Base-by-base conservation (phyloP, 2,329 filamentous ascomycete genomes). In the Onygenales sp. region DNA sequence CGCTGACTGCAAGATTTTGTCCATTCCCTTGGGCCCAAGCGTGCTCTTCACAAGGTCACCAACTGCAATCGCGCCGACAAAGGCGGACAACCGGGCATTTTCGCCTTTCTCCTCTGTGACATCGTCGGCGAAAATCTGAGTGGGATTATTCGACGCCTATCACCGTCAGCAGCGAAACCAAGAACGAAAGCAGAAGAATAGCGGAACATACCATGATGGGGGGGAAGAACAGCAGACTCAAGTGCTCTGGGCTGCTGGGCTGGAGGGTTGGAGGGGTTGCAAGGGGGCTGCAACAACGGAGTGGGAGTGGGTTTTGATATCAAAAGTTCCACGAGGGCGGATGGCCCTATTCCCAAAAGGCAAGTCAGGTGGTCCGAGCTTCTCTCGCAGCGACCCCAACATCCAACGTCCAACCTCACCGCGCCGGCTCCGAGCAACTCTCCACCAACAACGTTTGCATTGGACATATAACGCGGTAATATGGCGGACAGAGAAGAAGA, bases 21-120 rank as follows among this genome's bases (percentile, higher is more conserved):
- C 93, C 91, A 97, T 97, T 63, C 93, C 93, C 77, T 97, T 97
- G 39, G 93, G 93, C 6, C 93, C 93, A 36, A 98, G 77, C 9
- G 93, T 97, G 71, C 88, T 95, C 81, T 98, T 98, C 52, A 98
- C 93, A 61, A 98, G 75, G 65, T 98, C 93, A 52, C 93, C 93
- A 46, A 98, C 93, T 53, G 93, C 93, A 67, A 98, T 98, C 69
- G 93, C 93, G 64, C 93, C 93, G 53, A 98, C 92, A 66, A 98
- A 98, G 60, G 92, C 92, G n/a, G 89, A 87, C 63, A 97, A 86
- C 81, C 92, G 89, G 66, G 93, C 92, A 87, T 97, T 97, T 78
- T 97, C 92, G 65, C 93, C 93, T 78, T 95, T 97, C 77, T 97
- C 92, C 76, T 97, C 89, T 54, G 87, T 93, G 62, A 94, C 93